Base-by-base conservation (phyloP, 129 eudicot genomes). In the Artemisia argyi region DNA sequence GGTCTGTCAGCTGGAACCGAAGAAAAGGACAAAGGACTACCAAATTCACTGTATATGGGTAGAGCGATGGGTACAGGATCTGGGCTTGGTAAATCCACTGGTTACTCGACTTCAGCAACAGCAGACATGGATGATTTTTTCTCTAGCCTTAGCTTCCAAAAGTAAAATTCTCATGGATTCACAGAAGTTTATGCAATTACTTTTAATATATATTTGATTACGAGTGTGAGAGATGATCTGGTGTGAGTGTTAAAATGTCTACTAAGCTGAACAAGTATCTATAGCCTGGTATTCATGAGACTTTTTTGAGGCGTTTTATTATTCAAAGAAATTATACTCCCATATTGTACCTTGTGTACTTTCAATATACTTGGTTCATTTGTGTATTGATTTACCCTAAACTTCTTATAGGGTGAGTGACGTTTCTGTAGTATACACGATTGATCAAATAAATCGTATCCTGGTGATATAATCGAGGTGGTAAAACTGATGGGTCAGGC, bases 21-120 rank as follows among this genome's bases (percentile, higher is more conserved):
- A 35, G 97, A 84, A 7, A 90, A 81, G 48, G 91, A 88, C 49
- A 85, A 79, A 80, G 90, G 89, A 18, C 79, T 81, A 10, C 69
- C 82, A 57, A 66, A 89, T 66, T 67, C 96, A 35, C 70, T 84
- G 51, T 78, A 84, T 90, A 85, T 82, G 92, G 95, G 96, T 20
- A 62, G 75, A 70, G 86, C 97, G 14, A 91, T 91, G 96, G 96
- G n/a, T n/a, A n/a, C n/a, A n/a, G n/a, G n/a, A n/a, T n/a, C n/a
- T n/a, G n/a, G n/a, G n/a, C n/a, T n/a, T 39, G 86, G 95, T 58
- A 83, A 74, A 73, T 77, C 91, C 53, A 79, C 81, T 20, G 87
- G 91, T 24, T 65, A 63, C 64, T 60, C 83, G 48, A 61, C 84
- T 16, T 73, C 77, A 32, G 44, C 69, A 63, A 17, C 95, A 46